These are phyloP conservation scores for Pyrenopolyporus hunteri DNA, from an alignment of 495 filamentous ascomycete genomes.

Conservation along the genomic window DNA sequence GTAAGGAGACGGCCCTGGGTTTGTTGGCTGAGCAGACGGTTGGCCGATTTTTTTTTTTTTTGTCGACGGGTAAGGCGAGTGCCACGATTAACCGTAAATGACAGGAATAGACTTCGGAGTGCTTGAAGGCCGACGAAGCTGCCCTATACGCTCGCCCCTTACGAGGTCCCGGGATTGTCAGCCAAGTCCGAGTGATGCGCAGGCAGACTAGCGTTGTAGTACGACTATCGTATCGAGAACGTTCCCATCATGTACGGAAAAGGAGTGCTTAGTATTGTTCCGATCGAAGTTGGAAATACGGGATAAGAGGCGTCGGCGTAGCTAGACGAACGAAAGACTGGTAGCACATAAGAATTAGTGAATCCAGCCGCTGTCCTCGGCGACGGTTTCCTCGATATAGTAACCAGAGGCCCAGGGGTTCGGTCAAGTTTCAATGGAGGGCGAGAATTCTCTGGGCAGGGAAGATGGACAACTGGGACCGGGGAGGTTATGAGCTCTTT, in stretches of 20 bases:
- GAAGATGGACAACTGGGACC: conserved; percentile 1
- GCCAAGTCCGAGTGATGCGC: neutral
- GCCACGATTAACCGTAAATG: conserved; percentile 17
- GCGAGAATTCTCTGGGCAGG: conserved; percentile 8
- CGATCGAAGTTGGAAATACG: neutral
- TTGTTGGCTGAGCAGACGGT: neutral
- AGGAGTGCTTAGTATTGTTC: neutral
- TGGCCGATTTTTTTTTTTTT: neutral
- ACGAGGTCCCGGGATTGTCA: neutral
- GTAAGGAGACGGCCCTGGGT: conserved; percentile 1
- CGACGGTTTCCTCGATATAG: neutral
- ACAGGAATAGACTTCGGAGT: conserved; percentile 11
- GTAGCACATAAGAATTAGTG: conserved; percentile 22
- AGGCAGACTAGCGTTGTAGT: neutral
- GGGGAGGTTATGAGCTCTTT: conserved; percentile 15
- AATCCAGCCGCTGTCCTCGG: conserved; percentile 10
- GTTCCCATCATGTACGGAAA: conserved; percentile 1
- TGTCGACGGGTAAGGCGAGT: conserved; percentile 7
- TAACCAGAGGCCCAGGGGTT: conserved; percentile 4
- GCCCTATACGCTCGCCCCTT: conserved; percentile 1
- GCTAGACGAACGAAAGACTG: conserved; percentile 16
- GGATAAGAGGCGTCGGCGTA: neutral
- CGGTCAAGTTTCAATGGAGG: neutral
- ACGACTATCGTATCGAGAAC: neutral
- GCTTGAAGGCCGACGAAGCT: neutral